A percentile compares a stretch with the other conserved stretches of the same genome.
Evolutionary conservation across 2,329 filamentous ascomycete species (phyloP).

Genomic region (Rhinocladiella mackenziei): DNA sequence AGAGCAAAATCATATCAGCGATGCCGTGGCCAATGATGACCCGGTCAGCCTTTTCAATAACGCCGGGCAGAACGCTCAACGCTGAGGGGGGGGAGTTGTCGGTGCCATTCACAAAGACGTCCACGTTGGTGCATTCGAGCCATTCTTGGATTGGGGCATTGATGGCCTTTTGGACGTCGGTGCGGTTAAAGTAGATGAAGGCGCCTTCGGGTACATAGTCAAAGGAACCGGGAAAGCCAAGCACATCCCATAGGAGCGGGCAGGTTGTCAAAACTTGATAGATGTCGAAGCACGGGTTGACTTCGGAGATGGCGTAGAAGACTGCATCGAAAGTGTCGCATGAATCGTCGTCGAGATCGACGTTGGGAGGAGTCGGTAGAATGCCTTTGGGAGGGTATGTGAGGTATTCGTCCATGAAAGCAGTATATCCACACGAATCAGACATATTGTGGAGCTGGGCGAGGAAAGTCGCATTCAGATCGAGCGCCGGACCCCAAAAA

Average conservation of each 20-base stretch:
- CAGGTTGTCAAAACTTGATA: conserved; percentile 72
- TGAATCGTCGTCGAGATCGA: conserved; percentile 40
- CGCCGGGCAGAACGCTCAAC: conserved; percentile 59
- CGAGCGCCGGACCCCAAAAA: conserved; percentile 42
- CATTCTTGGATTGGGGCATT: conserved; percentile 59
- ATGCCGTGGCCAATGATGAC: conserved; percentile 71
- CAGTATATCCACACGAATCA: conserved; percentile 45
- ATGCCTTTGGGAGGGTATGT: conserved; percentile 64
- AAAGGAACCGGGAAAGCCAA: conserved; percentile 64
- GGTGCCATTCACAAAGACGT: conserved; percentile 45
- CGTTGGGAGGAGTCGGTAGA: conserved; percentile 53
- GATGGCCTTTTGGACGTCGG: conserved; percentile 65
- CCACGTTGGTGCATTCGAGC: conserved; percentile 50
- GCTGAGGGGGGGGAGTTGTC: conserved; percentile 50
- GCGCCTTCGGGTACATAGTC: conserved; percentile 61
- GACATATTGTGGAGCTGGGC: conserved; percentile 40
- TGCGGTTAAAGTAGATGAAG: conserved; percentile 65
- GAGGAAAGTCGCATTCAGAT: conserved; percentile 44
- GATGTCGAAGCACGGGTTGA: conserved; percentile 76
- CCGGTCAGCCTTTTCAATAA: conserved; percentile 69
- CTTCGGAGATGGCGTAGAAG: conserved; percentile 47
- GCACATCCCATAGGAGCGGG: conserved; percentile 64
- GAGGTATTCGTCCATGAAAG: conserved; percentile 49
- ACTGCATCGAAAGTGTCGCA: conserved; percentile 61
- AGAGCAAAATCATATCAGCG: conserved; percentile 64